Evolutionary conservation across 2,329 filamentous ascomycete species (phyloP).

Genomic region (Orbilia javanica): DNA sequence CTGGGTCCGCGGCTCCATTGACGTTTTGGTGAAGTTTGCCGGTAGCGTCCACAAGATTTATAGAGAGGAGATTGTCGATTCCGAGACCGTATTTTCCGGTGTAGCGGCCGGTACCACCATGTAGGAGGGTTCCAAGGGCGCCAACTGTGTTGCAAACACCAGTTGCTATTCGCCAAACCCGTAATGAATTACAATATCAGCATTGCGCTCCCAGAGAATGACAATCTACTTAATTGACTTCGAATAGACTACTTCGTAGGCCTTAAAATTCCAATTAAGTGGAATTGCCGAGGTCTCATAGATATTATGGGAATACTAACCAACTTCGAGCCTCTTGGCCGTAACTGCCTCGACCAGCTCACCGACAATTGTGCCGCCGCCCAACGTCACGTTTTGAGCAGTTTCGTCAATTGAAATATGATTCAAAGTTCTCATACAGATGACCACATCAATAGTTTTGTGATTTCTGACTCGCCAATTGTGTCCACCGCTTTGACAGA

Average conservation of each 20-base stretch:
- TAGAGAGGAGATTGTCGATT: constrained; percentile 66
- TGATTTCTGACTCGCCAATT: constrained; percentile 30
- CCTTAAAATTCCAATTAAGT: not conserved
- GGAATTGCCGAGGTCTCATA: not conserved
- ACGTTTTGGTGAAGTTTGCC: constrained; percentile 64
- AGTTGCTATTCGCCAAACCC: constrained; percentile 18
- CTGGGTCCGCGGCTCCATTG: constrained; percentile 61
- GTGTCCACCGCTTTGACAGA: constrained; percentile 48
- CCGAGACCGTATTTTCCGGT: constrained; percentile 61
- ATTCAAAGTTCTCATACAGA: constrained; percentile 42
- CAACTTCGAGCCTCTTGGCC: constrained; percentile 36
- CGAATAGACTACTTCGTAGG: not conserved
- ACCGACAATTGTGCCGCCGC: constrained; percentile 56
- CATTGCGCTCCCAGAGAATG: not conserved
- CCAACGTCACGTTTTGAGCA: constrained; percentile 52
- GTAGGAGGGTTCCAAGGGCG: constrained; percentile 30
- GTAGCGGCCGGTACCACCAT: constrained; percentile 55
- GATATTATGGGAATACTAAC: constrained; percentile 11
- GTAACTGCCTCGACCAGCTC: constrained; percentile 45
- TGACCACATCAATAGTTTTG: constrained; percentile 44
- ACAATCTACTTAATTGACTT: not conserved
- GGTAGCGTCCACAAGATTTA: constrained; percentile 66
- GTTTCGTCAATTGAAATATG: constrained; percentile 40
- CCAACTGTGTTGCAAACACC: constrained; percentile 50
- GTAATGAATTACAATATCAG: not conserved